phyloP scores from a whole-genome alignment of 2,329 filamentous ascomycete genomes.

The Neonectria sp. region DNA sequence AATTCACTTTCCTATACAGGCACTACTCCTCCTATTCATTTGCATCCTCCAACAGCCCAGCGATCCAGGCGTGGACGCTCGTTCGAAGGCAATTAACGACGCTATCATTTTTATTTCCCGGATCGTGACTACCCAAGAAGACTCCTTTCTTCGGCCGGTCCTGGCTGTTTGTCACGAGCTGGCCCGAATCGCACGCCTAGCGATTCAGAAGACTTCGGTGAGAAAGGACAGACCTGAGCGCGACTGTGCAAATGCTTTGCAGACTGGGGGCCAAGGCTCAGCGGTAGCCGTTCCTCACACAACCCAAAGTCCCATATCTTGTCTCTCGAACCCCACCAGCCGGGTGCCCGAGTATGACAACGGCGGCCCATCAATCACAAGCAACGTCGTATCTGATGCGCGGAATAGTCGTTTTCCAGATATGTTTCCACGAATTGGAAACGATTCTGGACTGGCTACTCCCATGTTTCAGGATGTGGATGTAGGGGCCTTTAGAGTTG shows the following conservation, averaged over 20 bases:
- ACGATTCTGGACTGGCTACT: background rate
- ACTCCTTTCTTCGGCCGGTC: conserved; percentile 14
- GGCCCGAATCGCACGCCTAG: conserved; percentile 8
- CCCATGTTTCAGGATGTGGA: background rate
- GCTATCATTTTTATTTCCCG: conserved; percentile 14
- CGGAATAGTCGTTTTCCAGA: background rate
- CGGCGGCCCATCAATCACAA: background rate
- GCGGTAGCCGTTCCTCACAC: background rate
- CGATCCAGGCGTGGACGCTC: conserved; percentile 3
- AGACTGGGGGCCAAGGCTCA: background rate
- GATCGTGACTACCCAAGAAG: conserved; percentile 11
- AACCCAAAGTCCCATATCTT: background rate
- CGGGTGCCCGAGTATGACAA: background rate
- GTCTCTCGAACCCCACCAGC: background rate
- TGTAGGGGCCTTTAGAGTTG: background rate
- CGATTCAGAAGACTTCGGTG: background rate
- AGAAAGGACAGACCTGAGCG: background rate
- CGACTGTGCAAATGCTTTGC: background rate
- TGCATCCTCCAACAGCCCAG: conserved; percentile 21
- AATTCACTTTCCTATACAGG: conserved; percentile 18
- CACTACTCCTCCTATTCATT: conserved; percentile 18
- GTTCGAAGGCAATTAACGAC: conserved; percentile 14
- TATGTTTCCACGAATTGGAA: background rate
- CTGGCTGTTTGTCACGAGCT: conserved; percentile 14
- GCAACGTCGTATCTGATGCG: background rate